phyloP scores from a whole-genome alignment of 495 filamentous ascomycete genomes.

The Neurospora sp. region DNA sequence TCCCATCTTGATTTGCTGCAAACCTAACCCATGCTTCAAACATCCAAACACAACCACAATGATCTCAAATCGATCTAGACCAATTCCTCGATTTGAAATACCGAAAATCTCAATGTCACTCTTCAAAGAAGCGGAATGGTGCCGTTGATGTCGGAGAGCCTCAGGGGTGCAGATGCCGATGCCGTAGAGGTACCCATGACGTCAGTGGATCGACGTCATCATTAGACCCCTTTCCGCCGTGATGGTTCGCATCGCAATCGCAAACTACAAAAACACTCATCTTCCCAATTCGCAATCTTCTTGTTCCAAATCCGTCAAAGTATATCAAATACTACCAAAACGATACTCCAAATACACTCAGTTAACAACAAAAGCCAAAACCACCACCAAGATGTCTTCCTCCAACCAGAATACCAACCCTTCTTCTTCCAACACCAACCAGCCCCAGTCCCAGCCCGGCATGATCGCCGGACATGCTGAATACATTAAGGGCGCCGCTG shows the following conservation, averaged over 20 bases:
- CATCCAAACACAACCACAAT: background rate
- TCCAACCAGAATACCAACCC: slow-evolving; percentile 6
- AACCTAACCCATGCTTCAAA: background rate
- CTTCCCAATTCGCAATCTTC: background rate
- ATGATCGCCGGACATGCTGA: slow-evolving; percentile 34
- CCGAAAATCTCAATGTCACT: background rate
- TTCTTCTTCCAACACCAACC: background rate
- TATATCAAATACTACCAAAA: too few relatives aligned
- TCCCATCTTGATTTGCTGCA: background rate
- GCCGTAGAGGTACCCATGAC: background rate
- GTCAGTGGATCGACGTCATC: background rate
- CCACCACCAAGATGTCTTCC: slow-evolving; percentile 5
- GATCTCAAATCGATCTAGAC: background rate
- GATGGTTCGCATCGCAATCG: background rate
- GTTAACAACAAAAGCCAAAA: background rate
- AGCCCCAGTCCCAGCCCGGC: slow-evolving; percentile 21
- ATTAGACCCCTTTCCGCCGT: background rate
- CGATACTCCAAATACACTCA: too few relatives aligned
- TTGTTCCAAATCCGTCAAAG: background rate
- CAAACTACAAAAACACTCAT: background rate
- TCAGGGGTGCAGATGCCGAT: background rate
- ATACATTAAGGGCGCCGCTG: slow-evolving; percentile 38
- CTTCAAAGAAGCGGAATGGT: background rate
- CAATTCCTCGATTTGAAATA: background rate
- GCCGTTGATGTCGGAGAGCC: background rate